A percentile compares a stretch with the other conserved stretches of the same genome.
Conservation (phyloP, 192 early-diverging fungal species). For the Entomortierella parvispora region DNA sequence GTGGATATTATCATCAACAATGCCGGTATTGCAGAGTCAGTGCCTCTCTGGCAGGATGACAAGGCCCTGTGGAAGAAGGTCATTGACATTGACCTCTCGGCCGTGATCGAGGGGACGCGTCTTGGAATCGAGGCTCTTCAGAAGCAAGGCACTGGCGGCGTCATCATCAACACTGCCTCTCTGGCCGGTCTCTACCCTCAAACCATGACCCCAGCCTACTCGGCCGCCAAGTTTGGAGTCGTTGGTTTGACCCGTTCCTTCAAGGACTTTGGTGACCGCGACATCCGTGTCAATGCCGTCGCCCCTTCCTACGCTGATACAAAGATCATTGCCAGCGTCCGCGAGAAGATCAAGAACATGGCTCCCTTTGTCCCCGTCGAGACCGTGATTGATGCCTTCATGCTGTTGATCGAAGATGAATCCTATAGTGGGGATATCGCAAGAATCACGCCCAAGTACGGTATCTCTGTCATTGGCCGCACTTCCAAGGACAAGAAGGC, state of each 20-base stretch:
- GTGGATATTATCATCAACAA: constrained; percentile 71
- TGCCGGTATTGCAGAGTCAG: constrained; percentile 62
- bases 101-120: constrained; percentile 77
- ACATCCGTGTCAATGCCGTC: constrained; percentile 67
- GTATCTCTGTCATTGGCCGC: constrained; percentile 24
- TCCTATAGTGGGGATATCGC: constrained; percentile 59
- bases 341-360: constrained; percentile 28
- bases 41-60: constrained; percentile 53
- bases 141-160: constrained; percentile 59
- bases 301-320: constrained; percentile 56
- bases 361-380: constrained; percentile 20
- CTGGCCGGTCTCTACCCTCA: constrained; percentile 71
- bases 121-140: constrained; percentile 68
- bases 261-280: constrained; percentile 49
- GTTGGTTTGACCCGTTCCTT: constrained; percentile 66
- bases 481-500: constrained; percentile 16
- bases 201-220: constrained; percentile 72
- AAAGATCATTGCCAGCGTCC: constrained; percentile 48
- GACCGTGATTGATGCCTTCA: constrained; percentile 66
- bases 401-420: constrained; percentile 70
- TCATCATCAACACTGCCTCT: constrained; percentile 81
- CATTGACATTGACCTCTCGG: constrained; percentile 78
- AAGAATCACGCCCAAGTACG: constrained; percentile 30
- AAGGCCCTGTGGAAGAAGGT: constrained; percentile 57
- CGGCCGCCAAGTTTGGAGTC: constrained; percentile 79